A percentile compares a stretch with the other conserved stretches of the same genome.
Evolutionary conservation across 495 filamentous ascomycete genomes (phyloP).

Genomic region (Penicillium robsamsonii): DNA sequence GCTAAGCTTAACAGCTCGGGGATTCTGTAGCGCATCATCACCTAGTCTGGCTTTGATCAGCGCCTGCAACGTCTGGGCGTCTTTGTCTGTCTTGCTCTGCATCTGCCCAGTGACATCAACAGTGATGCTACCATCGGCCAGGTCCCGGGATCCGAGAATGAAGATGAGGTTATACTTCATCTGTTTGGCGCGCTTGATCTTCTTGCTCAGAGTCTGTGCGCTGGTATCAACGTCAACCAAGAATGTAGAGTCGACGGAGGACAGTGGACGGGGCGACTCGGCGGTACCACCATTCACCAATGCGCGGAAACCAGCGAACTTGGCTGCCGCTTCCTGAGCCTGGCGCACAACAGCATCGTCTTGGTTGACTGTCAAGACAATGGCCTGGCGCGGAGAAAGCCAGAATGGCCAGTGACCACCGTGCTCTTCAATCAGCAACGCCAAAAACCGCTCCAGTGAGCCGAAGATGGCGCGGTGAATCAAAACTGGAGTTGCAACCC

Average conservation of each 20-base stretch:
- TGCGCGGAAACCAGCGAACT: conserved; percentile 36
- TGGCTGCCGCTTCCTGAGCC: conserved; percentile 47
- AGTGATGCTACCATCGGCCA: conserved; percentile 43
- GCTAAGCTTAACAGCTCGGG: conserved; percentile 38
- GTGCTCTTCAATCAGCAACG: conserved; percentile 82
- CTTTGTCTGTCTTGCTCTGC: conserved; percentile 38
- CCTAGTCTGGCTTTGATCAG: conserved; percentile 33
- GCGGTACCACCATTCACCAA: conserved; percentile 23
- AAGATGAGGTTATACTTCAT: conserved; percentile 75
- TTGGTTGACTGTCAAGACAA: conserved; percentile 74
- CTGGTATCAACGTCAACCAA: conserved; percentile 71
- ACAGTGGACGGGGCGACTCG: conserved; percentile 30
- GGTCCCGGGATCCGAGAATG: conserved; percentile 63
- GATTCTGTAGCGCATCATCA: conserved; percentile 33
- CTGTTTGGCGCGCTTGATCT: conserved; percentile 67
- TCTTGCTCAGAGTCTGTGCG: conserved; percentile 59
- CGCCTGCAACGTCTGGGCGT: conserved; percentile 29
- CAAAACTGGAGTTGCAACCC: conserved; percentile 71
- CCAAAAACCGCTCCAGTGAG: conserved; percentile 82
- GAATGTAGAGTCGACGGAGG: conserved; percentile 51
- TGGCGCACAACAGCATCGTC: conserved; percentile 55
- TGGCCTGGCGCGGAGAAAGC: conserved; percentile 79
- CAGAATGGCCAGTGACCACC: conserved; percentile 86
- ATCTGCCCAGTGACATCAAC: conserved; percentile 49
- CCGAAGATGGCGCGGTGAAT: conserved; percentile 88